Conservation (phyloP, 1,139 yeast genomes). For the Lizanozyma gosingica region DNA sequence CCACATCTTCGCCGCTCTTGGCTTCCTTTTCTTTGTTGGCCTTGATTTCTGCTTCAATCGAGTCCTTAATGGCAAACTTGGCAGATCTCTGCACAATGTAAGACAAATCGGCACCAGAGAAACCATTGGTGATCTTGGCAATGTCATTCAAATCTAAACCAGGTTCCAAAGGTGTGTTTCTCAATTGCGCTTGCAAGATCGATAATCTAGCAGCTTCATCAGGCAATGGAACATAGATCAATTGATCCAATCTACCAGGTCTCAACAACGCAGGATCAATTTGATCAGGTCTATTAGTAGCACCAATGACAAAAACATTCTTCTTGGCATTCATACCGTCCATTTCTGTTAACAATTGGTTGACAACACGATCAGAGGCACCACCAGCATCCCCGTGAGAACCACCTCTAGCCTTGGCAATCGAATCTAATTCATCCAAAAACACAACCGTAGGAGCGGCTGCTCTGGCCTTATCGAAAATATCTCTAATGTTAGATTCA, state of each 20-base stretch:
- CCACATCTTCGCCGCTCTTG: slow-evolving; percentile 38
- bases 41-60: slow-evolving; percentile 76
- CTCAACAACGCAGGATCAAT: slow-evolving; percentile 97
- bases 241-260: slow-evolving; percentile 98
- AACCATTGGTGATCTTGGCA: slow-evolving; percentile 90
- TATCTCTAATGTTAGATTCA: slow-evolving; percentile 93
- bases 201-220: slow-evolving; percentile 92
- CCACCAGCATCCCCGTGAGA: slow-evolving; percentile 86
- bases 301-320: slow-evolving; percentile 97
- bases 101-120: slow-evolving; percentile 97
- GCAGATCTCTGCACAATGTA: slow-evolving; percentile 98
- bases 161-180: slow-evolving; percentile 98
- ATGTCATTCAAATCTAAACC: slow-evolving; percentile 83
- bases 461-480: slow-evolving; percentile 96
- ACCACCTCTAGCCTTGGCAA: slow-evolving; percentile 96
- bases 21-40: slow-evolving; percentile 42
- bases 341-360: slow-evolving; percentile 97
- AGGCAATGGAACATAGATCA: slow-evolving; percentile 96
- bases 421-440: slow-evolving; percentile 94
- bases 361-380: slow-evolving; percentile 96
- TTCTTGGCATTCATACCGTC: slow-evolving; percentile 99
- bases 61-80: slow-evolving; percentile 95
- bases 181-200: slow-evolving; percentile 88
- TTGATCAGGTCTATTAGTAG: slow-evolving; percentile 98
- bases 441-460: slow-evolving; percentile 98